Percentiles rank a stretch among this genome's conserved stretches.
phyloP scores from a whole-genome alignment of 371 early-diverging fungal genomes.

The Capillidium rhysosporum region DNA sequence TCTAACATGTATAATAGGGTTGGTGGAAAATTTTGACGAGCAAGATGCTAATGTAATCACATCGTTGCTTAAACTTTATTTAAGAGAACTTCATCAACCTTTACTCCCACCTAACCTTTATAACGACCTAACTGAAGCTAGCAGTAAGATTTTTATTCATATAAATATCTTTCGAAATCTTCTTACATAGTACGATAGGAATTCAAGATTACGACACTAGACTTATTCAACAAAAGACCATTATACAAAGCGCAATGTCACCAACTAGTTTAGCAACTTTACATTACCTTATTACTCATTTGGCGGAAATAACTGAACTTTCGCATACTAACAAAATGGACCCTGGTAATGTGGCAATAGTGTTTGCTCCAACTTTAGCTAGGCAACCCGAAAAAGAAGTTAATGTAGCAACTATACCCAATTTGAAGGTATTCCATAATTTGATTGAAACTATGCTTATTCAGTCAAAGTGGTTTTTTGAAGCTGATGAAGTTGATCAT shows the following conservation, averaged over 20 bases:
- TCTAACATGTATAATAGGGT: background rate
- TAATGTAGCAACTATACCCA: background rate
- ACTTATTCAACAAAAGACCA: background rate
- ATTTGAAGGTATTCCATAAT: constrained; percentile 1
- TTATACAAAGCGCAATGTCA: background rate
- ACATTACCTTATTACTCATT: constrained; percentile 22
- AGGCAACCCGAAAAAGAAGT: background rate
- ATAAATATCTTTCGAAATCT: constrained; percentile 14
- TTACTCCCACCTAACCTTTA: constrained; percentile 27
- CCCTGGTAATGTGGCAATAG: constrained; percentile 31
- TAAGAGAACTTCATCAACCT: constrained; percentile 31
- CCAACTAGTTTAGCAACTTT: constrained; percentile 17
- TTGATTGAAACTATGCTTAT: constrained; percentile 6
- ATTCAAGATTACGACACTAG: constrained; percentile 2
- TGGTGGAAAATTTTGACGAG: constrained; percentile 7
- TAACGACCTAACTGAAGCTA: constrained; percentile 13
- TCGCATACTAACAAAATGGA: constrained; percentile 36
- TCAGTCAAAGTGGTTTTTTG: constrained; percentile 7
- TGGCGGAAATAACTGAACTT: constrained; percentile 16
- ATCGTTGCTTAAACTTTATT: constrained; percentile 27
- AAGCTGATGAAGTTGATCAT: constrained; percentile 1
- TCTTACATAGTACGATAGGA: background rate
- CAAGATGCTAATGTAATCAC: constrained; percentile 29
- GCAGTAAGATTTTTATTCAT: background rate
- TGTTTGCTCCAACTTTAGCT: constrained; percentile 22